phyloP scores from a whole-genome alignment of 768 basidiomycete species.

The Coprinopsis sp. region DNA sequence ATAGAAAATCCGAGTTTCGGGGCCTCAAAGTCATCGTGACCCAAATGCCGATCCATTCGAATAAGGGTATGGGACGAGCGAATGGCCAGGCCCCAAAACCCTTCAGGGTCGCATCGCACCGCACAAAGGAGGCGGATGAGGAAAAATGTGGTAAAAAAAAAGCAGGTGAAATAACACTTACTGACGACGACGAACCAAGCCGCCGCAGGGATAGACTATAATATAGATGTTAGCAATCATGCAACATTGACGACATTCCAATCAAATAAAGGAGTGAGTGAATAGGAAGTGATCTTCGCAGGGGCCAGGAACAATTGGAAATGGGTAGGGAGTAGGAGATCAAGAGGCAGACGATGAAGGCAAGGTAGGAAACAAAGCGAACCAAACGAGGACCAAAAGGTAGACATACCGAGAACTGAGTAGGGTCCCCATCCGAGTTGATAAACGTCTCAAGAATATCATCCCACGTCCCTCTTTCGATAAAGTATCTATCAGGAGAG shows the following conservation, averaged over 20 bases:
- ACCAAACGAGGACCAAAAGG: background rate
- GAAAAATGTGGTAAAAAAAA: background rate
- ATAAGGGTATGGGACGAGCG: too few species aligned
- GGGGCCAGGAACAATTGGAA: slow-evolving; percentile 32
- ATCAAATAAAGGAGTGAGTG: background rate
- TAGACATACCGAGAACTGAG: slow-evolving; percentile 62
- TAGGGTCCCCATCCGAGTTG: slow-evolving; percentile 79
- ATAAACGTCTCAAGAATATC: slow-evolving; percentile 73
- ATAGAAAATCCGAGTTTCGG: too few species aligned
- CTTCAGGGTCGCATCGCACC: background rate
- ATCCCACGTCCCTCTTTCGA: slow-evolving; percentile 90
- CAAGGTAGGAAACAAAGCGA: too few species aligned
- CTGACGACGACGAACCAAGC: slow-evolving; percentile 80
- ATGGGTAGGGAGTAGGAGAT: too few species aligned
- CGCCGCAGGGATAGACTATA: slow-evolving; percentile 36
- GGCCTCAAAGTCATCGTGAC: too few species aligned
- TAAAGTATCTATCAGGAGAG: slow-evolving; percentile 80
- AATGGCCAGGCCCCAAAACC: background rate
- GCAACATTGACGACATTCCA: background rate
- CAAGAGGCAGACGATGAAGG: too few species aligned
- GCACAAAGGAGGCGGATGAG: background rate
- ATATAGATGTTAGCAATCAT: background rate
- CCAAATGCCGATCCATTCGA: too few species aligned
- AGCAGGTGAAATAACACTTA: slow-evolving; percentile 34
- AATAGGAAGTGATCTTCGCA: background rate